Base-by-base conservation (phyloP, 306 rosid species). In the Vigna nakashimae region DNA sequence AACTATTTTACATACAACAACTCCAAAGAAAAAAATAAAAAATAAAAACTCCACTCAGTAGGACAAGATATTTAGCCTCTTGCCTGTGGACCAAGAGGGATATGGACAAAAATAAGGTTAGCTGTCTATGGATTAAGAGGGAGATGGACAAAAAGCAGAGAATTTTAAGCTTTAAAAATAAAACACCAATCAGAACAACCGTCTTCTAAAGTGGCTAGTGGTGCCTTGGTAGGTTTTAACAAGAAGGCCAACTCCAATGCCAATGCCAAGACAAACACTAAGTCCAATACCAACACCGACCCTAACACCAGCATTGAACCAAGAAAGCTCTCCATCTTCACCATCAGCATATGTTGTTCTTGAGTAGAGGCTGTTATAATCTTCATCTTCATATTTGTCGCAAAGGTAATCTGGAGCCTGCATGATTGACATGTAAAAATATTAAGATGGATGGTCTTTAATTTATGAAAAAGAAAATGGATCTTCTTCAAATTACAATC, bases 201-300 rank as follows among this genome's bases (percentile, higher is more conserved):
- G 85, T 79, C 94, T 81, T 85, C 93, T 84, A 16, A 88, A 84
- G 80, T 74, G 88, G 64, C 89, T 75, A 26, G 94, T 69, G 65
- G 93, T 90, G 81, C 93, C 98, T 85, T 93, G 94, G 86, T 93
- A 91, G 13, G 98, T 84, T 78, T 89, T 91, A 28, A 88, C 89
- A 0, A 93, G 81, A 78, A 93, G 62, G 45, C 97, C 94, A 9
- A 91, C 94, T 51, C 98, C 98, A 40, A 91, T 82, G 80, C 97
- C 97, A 36, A 93, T 51, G 70, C 97, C 97, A 30, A 93, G 84
- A 64, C 98, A 93, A n/a, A 93, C 78, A 79, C 98, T 88, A 28
- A 91, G 89, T 78, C 98, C 94, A 65, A 93, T 91, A 20, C 97
- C 97, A 26, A 93, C 93, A 16, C 92, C 93, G 0, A 89, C 92